Evolutionary conservation across 2,329 filamentous ascomycete species (phyloP), one percentile per base, ranked within the genome.

Genomic region (Davidsoniella virescens): DNA sequence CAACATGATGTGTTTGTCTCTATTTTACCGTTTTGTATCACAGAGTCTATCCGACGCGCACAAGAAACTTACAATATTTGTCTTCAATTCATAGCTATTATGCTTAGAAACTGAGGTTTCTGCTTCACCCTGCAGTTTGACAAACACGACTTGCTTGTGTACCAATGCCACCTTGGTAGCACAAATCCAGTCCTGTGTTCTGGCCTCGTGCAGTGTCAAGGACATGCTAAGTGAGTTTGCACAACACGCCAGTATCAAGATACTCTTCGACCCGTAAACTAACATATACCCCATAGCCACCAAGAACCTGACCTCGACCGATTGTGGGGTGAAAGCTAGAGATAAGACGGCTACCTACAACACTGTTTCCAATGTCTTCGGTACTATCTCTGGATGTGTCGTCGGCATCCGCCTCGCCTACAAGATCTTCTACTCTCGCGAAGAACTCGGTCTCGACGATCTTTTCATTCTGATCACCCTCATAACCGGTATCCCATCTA

Each of bases 381-480:
- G 57, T 47, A 57, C 60, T 14, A 58, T 68, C 20, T 62, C 64
- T 5, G 63, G 58, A 26, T 56, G 63, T 41, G 62, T 66, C 44
- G 58, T 70, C 26, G 51, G 62, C 5, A 54, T 64, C n/a, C 68
- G 69, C 14, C 59, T 68, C 8, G 55, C 55, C 3, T 62, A 60
- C 46, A 62, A 59, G 38, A 52, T 67, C 17, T 59, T 65, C 10
- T 52, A 58, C 1, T 55, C 59, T 1, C 63, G 60, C 20, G 48
- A 60, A 14, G 55, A 59, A 2, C 59, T 67, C 9, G 62, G 57
- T 3, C 51, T 64, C 12, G 65, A 67, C 54, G 65, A 67, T 56
- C 63, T 62, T 59, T 56, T 61, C 44, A 56, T 64, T 39, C 42
- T 64, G 10, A 52, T 55, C 1, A 58, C 61, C 1, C 44, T 60